Conservation (phyloP, 2,329 filamentous ascomycete species). For the Fusarium fracticaudum region DNA sequence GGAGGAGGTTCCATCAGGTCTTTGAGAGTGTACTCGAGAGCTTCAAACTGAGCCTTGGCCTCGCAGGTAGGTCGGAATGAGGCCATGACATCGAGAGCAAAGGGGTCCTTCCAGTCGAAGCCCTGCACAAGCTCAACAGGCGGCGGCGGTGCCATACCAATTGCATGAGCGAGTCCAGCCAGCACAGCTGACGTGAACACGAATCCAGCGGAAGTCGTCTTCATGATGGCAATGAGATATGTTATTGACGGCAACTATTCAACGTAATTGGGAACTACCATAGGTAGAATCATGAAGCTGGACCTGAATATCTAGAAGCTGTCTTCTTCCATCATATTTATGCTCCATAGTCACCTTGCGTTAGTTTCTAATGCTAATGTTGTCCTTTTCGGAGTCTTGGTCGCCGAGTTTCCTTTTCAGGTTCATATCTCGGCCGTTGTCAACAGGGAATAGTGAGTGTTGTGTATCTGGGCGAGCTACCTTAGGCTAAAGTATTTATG, state of each 20-base stretch:
- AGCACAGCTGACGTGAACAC: conserved; percentile 8
- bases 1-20: conserved; percentile 53
- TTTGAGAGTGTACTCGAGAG: conserved; percentile 55
- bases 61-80: conserved; percentile 50
- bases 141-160: conserved; percentile 42
- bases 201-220: conserved; percentile 16
- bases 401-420: conserved; percentile 41
- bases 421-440: conserved; percentile 7
- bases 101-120: conserved; percentile 56
- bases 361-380: conserved; percentile 11
- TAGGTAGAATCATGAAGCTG: neutral
- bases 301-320: no score
- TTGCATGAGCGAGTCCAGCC: conserved; percentile 37
- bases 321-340: conserved; percentile 17
- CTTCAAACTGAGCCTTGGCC: conserved; percentile 48
- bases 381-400: conserved; percentile 44
- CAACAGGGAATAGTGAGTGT: neutral
- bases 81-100: conserved; percentile 42
- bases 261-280: neutral
- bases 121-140: conserved; percentile 49
- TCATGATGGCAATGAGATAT: conserved; percentile 35
- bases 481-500: conserved; percentile 17
- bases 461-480: neutral
- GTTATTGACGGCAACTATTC: neutral
- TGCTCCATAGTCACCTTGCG: conserved; percentile 1